Base-by-base conservation (phyloP, 345 rosid genomes). In the Salix exigua region DNA sequence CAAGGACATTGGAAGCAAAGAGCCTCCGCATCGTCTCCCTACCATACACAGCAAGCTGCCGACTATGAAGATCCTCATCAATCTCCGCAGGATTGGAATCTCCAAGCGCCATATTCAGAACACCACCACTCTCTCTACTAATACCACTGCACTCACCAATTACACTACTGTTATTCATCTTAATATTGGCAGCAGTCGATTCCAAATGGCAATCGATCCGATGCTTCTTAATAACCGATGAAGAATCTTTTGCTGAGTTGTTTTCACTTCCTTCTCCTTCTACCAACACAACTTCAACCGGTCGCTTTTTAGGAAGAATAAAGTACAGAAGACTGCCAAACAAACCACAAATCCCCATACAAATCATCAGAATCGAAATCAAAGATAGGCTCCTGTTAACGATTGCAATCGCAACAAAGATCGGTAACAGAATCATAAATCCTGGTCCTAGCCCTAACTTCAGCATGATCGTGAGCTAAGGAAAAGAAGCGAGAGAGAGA, bases 41-140 rank as follows among this genome's bases (percentile, higher is more conserved):
- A 35, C 99, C 99, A 44, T 96, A 96, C 33, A 96, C 99, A 1
- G 99, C 99, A 23, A 96, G 99, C 93, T 96, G 99, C 51, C 99
- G 81, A 81, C 99, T 96, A 84, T 96, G 98, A 38, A 96, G 92
- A 88, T 96, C 99, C 81, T 94, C 99, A 77, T 96, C 98, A 75
- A 96, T 96, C 67, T 91, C 97, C n/a, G 82, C 75, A 60, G 83
- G 92, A 58, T 88, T 90, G 31, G 87, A 83, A 50, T 92, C 85
- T 62, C 98, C 97, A 44, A 83, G 85, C 77, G 92, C 91, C 99
- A 94, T 94, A 83, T 83, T 82, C 76, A 78, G 5, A 19, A 48
- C 14, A 35, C 37, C 16, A 73, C 75, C 79, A 26, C 65, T 35
- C 48, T 70, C 68, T 55, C 44, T 71, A 63, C 81, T 64, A 35